These are phyloP conservation scores for Nemania serpens DNA, from an alignment of 2,329 filamentous ascomycete genomes.

Conservation along the genomic window DNA sequence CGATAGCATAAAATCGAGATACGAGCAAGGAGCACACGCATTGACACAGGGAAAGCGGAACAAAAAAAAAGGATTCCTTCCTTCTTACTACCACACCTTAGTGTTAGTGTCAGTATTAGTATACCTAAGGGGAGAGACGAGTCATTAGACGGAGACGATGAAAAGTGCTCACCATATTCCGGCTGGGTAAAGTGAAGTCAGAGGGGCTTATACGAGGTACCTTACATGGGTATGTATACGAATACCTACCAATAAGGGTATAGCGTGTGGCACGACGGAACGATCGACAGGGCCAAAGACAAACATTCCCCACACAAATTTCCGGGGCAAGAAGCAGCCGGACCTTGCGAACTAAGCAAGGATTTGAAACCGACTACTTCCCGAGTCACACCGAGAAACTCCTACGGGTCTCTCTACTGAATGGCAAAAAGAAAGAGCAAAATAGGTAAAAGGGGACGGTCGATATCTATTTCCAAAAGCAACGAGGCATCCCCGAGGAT, in stretches of 20 bases:
- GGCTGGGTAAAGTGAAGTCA: constrained; percentile 3
- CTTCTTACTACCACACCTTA: too few relatives aligned
- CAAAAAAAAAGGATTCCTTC: too few relatives aligned
- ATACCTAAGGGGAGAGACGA: background rate
- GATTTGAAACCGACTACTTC: constrained; percentile 16
- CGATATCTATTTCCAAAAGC: background rate
- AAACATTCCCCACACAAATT: constrained; percentile 10
- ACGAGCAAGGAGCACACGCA: too few relatives aligned
- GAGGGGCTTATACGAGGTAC: constrained; percentile 12
- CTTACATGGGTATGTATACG: background rate
- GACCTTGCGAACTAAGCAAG: background rate
- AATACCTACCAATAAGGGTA: background rate
- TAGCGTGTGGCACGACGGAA: background rate
- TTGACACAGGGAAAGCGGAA: too few relatives aligned
- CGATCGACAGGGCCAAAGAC: constrained; percentile 22
- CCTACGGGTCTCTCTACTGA: background rate
- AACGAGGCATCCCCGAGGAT: background rate
- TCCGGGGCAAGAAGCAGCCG: constrained; percentile 8
- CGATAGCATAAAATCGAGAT: too few relatives aligned
- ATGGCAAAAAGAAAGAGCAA: background rate
- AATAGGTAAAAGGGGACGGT: background rate
- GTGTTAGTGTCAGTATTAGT: too few relatives aligned
- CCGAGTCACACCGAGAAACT: too few relatives aligned
- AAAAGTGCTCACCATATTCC: constrained; percentile 3
- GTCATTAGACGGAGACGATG: background rate